phyloP scores from a whole-genome alignment of 768 basidiomycete genomes.

The Pholiota microspora region DNA sequence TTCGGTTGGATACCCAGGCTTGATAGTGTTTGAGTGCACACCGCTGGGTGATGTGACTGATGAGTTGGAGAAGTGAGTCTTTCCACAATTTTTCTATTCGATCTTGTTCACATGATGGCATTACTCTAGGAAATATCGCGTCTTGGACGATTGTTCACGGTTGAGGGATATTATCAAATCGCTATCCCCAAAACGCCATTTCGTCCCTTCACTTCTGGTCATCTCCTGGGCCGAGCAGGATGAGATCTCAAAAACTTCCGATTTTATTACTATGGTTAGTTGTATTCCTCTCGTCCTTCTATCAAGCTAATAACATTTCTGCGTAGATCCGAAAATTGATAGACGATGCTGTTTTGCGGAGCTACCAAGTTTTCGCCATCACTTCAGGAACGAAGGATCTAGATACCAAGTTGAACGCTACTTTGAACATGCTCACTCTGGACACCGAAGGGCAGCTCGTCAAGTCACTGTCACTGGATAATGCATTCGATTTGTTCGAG shows the following conservation, averaged over 20 bases:
- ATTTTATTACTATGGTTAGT: slow-evolving; percentile 62
- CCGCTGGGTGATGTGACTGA: slow-evolving; percentile 61
- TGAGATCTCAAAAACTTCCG: slow-evolving; percentile 34
- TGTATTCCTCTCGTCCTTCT: neutral
- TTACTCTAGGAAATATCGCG: slow-evolving; percentile 71
- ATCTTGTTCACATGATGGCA: too few species aligned
- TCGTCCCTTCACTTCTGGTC: slow-evolving; percentile 58
- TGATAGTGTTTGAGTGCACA: slow-evolving; percentile 76
- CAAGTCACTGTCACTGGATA: slow-evolving; percentile 27
- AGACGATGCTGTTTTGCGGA: slow-evolving; percentile 36
- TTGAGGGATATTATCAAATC: slow-evolving; percentile 60
- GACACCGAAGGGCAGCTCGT: slow-evolving; percentile 62
- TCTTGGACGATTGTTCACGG: slow-evolving; percentile 71
- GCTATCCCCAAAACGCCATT: slow-evolving; percentile 55
- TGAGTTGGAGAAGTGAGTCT: slow-evolving; percentile 61
- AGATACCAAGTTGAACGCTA: slow-evolving; percentile 50
- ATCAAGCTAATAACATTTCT: neutral
- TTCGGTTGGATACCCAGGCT: slow-evolving; percentile 49
- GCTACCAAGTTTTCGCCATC: slow-evolving; percentile 46
- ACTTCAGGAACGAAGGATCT: slow-evolving; percentile 52
- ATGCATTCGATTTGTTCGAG: slow-evolving; percentile 41
- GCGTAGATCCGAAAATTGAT: slow-evolving; percentile 49
- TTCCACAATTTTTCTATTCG: neutral
- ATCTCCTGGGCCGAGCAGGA: slow-evolving; percentile 57
- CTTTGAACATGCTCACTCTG: slow-evolving; percentile 40